Evolutionary conservation across 2,329 filamentous ascomycete species (phyloP).

Genomic region (Akanthomyces dipterigenus): DNA sequence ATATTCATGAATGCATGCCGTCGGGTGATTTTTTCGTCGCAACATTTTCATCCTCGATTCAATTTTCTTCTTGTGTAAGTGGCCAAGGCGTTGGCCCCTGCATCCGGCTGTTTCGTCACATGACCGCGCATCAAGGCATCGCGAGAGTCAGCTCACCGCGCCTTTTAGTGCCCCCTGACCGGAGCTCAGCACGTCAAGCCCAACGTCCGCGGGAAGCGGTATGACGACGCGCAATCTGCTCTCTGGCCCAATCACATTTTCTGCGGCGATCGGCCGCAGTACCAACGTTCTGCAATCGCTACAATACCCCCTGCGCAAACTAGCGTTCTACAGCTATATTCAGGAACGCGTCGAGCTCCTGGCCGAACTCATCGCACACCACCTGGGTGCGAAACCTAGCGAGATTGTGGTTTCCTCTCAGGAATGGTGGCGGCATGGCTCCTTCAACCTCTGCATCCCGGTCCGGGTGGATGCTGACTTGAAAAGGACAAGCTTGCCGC

Average conservation of each 20-base stretch:
- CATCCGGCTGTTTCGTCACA: too few species aligned
- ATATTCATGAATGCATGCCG: too few species aligned
- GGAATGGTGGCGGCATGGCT: constrained; percentile 21
- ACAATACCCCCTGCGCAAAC: constrained; percentile 11
- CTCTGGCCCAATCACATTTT: constrained; percentile 14
- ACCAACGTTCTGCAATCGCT: constrained; percentile 13
- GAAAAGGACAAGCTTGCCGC: not conserved
- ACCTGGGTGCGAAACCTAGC: not conserved
- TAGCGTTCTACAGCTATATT: constrained; percentile 14
- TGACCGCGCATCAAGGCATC: too few species aligned
- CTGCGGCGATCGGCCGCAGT: constrained; percentile 3
- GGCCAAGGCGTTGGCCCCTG: too few species aligned
- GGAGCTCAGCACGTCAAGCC: too few species aligned
- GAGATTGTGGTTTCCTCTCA: constrained; percentile 12
- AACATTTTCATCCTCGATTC: too few species aligned
- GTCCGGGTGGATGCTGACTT: constrained; percentile 14
- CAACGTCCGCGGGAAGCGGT: too few species aligned
- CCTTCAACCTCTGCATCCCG: constrained; percentile 30
- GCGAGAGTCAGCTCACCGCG: too few species aligned
- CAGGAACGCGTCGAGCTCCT: not conserved
- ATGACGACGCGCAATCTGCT: constrained; percentile 16
- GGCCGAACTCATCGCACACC: not conserved
- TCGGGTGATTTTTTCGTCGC: too few species aligned
- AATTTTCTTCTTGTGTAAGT: too few species aligned
- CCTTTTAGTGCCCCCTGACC: too few species aligned